Evolutionary conservation across 345 rosid genomes (phyloP), one percentile per base, ranked within the genome.

Genomic region (Kandelia obovata): DNA sequence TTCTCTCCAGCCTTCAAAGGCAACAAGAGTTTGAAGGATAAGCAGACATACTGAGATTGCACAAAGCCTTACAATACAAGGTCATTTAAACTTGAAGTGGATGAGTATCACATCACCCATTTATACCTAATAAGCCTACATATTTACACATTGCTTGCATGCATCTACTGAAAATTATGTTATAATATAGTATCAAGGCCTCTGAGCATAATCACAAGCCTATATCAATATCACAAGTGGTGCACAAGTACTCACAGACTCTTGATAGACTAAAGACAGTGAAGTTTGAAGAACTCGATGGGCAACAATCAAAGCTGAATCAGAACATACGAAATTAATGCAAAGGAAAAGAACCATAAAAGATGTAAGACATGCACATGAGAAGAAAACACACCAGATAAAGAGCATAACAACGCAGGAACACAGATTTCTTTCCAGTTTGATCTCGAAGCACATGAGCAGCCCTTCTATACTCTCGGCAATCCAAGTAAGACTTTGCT

Each of bases 401-500:
- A 70, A 92, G 98, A 37, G 98, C 93, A 80, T 95, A 95, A 76
- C 87, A 85, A 21, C 91, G 92, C 75, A 95, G 78, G 89, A 92
- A 95, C 35, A 90, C 78, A 4, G 94, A 89, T 78, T 89, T 92
- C 79, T 86, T 90, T 68, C 86, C 91, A 59, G 56, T 82, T 72
- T 90, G 99, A 78, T 88, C 89, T 52, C 89, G 88, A 62, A 95
- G 96, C 46, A 80, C 85, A 76, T 90, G 98, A 35, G 90, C 85
- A 69, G 99, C 97, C 67, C 98, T 82, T 73, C 89, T 77, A 66
- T 90, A 87, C 78, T 92, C 98, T 27, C 94, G 87, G 69, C 96
- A 89, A 68, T 92, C 92, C 56, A 92, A 89, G 82, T 90, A 92
- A 0, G 96, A 84, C 81, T 95, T 92, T n/a, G 94, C 97, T 74